Base-by-base conservation (phyloP, 2,329 filamentous ascomycete genomes). In the Neofusicoccum cordaticola region DNA sequence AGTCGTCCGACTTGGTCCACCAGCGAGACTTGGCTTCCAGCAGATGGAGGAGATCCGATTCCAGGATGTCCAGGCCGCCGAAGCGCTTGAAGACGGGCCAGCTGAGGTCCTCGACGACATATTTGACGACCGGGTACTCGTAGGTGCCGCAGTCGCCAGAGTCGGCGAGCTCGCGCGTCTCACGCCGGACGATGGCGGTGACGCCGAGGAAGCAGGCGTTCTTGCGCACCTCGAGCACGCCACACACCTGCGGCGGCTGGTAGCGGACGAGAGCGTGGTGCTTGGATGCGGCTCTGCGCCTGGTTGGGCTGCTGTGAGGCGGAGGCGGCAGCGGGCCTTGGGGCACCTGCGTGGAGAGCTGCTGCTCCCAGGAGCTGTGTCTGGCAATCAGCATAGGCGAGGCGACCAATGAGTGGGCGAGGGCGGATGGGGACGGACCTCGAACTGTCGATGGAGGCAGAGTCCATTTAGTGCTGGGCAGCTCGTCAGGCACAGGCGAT, bases 1-100 rank as follows among this genome's bases (percentile, higher is more conserved):
- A 61, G 42, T 61, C 57, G n/a, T 58, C 53, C 17, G 53, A 45
- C 53, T 17, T 58, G 39, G 53, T 58, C 53, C 53, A 58, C 57
- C 42, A 61, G 19, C 44, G 42, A 1, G 57, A 61, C 57, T 61
- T 47, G 17, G 44, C 44, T n/a, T 61, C 57, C 42, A 61, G 57
- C n/a, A 61, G 15, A 11, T 39, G 42, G 45, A 61, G 45, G 17
- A 61, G 57, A 5, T 61, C 57, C 12, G 44, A 31, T 5, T 61
- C 57, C 12, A 61, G 37, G n/a, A 50, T 50, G 4, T 61, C 57
- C 42, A 47, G 42, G 45, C 57, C 57, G 45, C 57, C 57, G 57
- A 50, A 61, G 35, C 57, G 57, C 34, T 61, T 61, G 57, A 61
- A 61, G 44, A 37, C 19, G 42, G 42, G 44, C 57, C 57, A 61